Evolutionary conservation across 164 flowering plant genomes (phyloP).

Genomic region (Liriodendron chinense): DNA sequence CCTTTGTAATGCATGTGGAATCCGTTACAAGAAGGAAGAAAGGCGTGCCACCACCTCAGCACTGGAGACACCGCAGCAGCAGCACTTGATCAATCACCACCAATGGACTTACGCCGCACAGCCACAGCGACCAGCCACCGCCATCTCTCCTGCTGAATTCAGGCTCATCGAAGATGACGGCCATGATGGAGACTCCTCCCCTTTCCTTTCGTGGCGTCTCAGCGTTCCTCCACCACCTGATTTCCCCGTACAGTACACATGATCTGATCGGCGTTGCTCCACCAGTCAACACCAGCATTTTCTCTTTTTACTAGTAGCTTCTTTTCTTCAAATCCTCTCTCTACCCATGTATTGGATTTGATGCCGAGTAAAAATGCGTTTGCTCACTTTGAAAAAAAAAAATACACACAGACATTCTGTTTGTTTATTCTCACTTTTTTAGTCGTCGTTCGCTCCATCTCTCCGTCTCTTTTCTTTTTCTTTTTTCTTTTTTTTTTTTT

Average conservation of each 20-base stretch:
- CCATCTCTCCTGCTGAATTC: constrained; percentile 45
- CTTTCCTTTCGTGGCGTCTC: constrained; percentile 83
- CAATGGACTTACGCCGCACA: constrained; percentile 33
- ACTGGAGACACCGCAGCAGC: constrained; percentile 30
- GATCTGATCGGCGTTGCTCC: neutral
- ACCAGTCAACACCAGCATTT: neutral
- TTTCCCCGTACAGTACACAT: constrained; percentile 1
- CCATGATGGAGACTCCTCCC: constrained; percentile 28
- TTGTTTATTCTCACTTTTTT: neutral
- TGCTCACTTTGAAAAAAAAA: neutral
- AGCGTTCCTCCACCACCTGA: constrained; percentile 53
- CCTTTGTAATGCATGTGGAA: constrained; percentile 97
- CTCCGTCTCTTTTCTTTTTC: neutral
- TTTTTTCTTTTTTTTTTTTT: too few relatives aligned
- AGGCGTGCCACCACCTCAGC: constrained; percentile 69
- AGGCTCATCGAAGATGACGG: constrained; percentile 46
- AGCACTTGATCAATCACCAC: constrained; percentile 15
- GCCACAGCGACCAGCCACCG: constrained; percentile 37
- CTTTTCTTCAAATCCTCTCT: neutral
- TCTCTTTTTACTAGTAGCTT: neutral
- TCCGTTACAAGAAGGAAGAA: constrained; percentile 97
- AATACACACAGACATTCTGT: neutral
- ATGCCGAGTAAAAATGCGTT: neutral
- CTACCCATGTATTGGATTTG: neutral
- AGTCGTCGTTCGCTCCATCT: neutral